These are phyloP conservation scores for Candida tunisiensis DNA, from an alignment of 1,139 yeast genomes.

Conservation along the genomic window DNA sequence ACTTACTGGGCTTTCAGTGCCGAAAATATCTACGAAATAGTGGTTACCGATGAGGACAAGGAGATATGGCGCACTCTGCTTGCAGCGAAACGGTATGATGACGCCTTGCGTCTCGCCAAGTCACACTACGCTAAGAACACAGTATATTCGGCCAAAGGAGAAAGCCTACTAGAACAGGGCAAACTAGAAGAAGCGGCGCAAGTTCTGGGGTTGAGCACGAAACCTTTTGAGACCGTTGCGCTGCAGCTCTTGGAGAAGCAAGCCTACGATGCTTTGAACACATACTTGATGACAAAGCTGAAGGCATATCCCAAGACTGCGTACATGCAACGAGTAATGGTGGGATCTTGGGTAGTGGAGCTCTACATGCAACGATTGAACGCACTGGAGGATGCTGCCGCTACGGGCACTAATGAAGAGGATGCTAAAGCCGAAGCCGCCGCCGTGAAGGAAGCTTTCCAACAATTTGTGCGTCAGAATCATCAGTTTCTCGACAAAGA, in stretches of 20 bases:
- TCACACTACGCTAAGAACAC: slow-evolving; percentile 32
- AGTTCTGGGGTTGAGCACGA: slow-evolving; percentile 44
- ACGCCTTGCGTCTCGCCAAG: slow-evolving; percentile 38
- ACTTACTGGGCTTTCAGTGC: slow-evolving; percentile 49
- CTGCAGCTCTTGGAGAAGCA: slow-evolving; percentile 36
- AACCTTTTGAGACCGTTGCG: slow-evolving; percentile 58
- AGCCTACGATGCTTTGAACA: slow-evolving; percentile 30
- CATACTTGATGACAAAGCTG: slow-evolving; percentile 41
- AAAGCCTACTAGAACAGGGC: slow-evolving; percentile 25
- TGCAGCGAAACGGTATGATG: slow-evolving; percentile 43
- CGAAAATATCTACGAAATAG: slow-evolving; percentile 41
- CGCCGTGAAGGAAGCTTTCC: slow-evolving; percentile 24
- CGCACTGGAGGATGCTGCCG: slow-evolving; percentile 10
- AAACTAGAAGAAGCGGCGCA: slow-evolving; percentile 37
- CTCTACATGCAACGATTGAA: slow-evolving; percentile 35
- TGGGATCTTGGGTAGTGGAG: slow-evolving; percentile 80
- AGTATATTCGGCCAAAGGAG: slow-evolving; percentile 50
- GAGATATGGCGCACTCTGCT: slow-evolving; percentile 67
- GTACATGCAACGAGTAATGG: slow-evolving; percentile 37
- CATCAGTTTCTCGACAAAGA: slow-evolving; percentile 36
- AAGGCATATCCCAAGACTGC: slow-evolving; percentile 20
- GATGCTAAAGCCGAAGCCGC: slow-evolving; percentile 1
- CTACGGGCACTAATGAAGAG: slow-evolving; percentile 10
- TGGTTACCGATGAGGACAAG: slow-evolving; percentile 44
- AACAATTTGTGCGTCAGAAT: slow-evolving; percentile 35